Base-by-base conservation (phyloP, 352 stramenopile species). In the Globisporangium heterothallicum region DNA sequence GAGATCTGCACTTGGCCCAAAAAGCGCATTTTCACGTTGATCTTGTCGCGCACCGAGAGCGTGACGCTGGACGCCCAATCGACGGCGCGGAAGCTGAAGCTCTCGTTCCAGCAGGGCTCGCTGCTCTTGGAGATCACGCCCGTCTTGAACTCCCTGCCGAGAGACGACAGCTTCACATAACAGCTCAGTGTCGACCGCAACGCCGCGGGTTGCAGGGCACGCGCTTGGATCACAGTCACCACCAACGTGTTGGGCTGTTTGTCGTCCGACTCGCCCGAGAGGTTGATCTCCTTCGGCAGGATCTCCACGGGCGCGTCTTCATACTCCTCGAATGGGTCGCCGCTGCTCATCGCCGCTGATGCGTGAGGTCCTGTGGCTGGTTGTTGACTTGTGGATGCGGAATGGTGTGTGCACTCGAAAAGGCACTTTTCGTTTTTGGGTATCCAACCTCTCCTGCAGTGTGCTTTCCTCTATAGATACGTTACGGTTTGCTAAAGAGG, bases 71-170 rank as follows among this genome's bases (percentile, higher is more conserved):
- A 74, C 2, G 74, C 72, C 73, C 74, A 88, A 59, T 92, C 80
- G 0, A 78, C 49, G 0, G 78, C 74, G 50, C 76, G 76, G 54
- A 92, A 89, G 30, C 60, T 78, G 40, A 89, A 92, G 3, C 72
- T 78, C 63, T 92, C 80, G 51, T 89, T 84, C 80, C 80, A 92
- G 38, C 59, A 64, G 16, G 80, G 80, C 45, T 88, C 78, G 27
- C 75, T 58, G 21, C 51, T 87, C 60, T 75, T 85, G 10, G 62
- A 68, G 36, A 84, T 71, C n/a, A 87, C 63, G 45, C 68, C 83
- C 4, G 80, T 89, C 72, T 88, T 89, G 62, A 68, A 68, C 61
- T 88, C 80, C 8, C 68, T 56, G 0, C 78, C 78, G 0, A 87
- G 52, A 0, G 78, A 89, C 4, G 74, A 57, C 14, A 92, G 63